Conservation (phyloP, 371 early-diverging fungal species). For the Nematocida sp. region DNA sequence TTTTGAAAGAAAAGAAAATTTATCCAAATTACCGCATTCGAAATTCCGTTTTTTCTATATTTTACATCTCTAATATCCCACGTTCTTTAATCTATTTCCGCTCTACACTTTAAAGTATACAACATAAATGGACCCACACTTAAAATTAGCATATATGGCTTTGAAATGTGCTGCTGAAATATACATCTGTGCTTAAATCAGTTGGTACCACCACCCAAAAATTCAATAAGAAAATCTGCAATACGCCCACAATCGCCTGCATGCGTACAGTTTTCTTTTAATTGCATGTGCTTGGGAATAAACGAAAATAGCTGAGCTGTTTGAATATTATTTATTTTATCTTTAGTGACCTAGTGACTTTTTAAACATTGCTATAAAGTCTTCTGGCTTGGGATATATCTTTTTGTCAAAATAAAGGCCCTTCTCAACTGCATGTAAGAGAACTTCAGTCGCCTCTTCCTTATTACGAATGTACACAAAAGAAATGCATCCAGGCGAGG, state of each 20-base stretch:
- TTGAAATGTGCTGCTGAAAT: too few relatives aligned
- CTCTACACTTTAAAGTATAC: too few relatives aligned
- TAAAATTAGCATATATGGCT: too few relatives aligned
- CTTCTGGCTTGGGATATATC: constrained; percentile 29
- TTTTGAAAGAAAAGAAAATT: constrained; percentile 37
- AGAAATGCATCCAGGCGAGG: constrained; percentile 3
- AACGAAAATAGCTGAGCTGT: neutral
- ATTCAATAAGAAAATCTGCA: too few relatives aligned
- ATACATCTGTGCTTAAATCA: too few relatives aligned
- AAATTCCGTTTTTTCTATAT: too few relatives aligned
- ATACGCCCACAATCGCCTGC: too few relatives aligned
- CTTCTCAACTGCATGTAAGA: constrained; percentile 6
- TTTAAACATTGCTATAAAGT: constrained; percentile 19
- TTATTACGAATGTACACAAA: constrained; percentile 5
- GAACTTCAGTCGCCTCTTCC: neutral
- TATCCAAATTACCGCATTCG: neutral
- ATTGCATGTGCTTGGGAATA: neutral
- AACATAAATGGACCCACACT: too few relatives aligned
- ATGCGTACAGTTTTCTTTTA: too few relatives aligned
- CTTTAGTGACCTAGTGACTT: neutral
- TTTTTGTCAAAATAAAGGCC: constrained; percentile 37
- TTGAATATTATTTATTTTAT: neutral
- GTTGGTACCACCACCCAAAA: too few relatives aligned
- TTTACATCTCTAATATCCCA: too few relatives aligned
- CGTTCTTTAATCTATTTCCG: too few relatives aligned